Base-by-base conservation (phyloP, 352 stramenopile species). In the Globisporangium heterothallicum region DNA sequence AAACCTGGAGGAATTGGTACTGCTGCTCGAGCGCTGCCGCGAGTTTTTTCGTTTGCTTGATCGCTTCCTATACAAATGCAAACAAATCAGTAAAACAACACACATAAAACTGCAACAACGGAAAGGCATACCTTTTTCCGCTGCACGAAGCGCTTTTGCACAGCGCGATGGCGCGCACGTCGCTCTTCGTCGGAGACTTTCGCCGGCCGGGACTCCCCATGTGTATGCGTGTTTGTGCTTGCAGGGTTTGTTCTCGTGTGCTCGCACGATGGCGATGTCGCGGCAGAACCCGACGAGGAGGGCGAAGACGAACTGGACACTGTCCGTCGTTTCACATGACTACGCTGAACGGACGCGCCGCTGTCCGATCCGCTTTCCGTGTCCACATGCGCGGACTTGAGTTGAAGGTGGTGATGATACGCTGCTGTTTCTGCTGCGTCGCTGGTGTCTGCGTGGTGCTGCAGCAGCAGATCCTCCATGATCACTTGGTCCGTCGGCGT, bases 401-500 rank as follows among this genome's bases (percentile, higher is more conserved):
- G n/a, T n/a, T n/a, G n/a, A n/a, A n/a, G n/a, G n/a, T n/a, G n/a
- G n/a, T n/a, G n/a, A n/a, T n/a, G n/a, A n/a, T n/a, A n/a, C n/a
- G n/a, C n/a, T n/a, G n/a, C n/a, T n/a, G n/a, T 26, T 58, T 51
- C 40, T 21, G 41, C 21, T 30, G 44, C 14, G 34, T 14, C 24
- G 27, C 10, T 10, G 18, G 5, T 32, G 30, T 34, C 7, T 16
- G 2, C 13, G 30, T 40, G 6, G 34, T 60, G 44, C 13, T 66
- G 61, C 40, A 77, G 56, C 49, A 84, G 58, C 44, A 84, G 61
- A 38, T 76, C 60, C 59, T 84, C 72, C 59, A 84, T 80, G 59
- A 84, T 80, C 42, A 64, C 62, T 41, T 84, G 72, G 56, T 84
- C 72, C 16, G 61, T 74, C n/a, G 64, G 55, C 42, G 70, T 78